A percentile compares a stretch with the other conserved stretches of the same genome.
Conservation (phyloP, 805 yeast species). For the Candida nitratophila region DNA sequence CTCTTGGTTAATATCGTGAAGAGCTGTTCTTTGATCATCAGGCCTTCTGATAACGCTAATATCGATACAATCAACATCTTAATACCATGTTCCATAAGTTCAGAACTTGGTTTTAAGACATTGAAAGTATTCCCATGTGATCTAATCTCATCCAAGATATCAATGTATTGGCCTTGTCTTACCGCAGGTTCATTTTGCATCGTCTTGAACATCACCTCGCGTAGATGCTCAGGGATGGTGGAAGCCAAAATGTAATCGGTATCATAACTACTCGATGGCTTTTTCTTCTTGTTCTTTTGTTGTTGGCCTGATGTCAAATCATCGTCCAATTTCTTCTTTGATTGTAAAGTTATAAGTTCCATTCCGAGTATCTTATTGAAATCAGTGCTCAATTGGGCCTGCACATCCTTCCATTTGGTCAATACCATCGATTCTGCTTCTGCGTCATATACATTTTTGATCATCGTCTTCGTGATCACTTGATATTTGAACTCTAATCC, state of each 20-base stretch:
- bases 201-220: conserved; percentile 15
- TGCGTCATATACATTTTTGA: conserved; percentile 21
- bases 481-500: conserved; percentile 22
- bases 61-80: conserved; percentile 18
- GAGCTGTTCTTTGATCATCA: conserved; percentile 21
- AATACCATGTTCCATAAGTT: conserved; percentile 18
- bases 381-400: conserved; percentile 8
- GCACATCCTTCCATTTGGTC: conserved; percentile 3
- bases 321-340: conserved; percentile 3
- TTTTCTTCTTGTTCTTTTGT: background rate
- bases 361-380: conserved; percentile 16
- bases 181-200: conserved; percentile 1
- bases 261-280: background rate
- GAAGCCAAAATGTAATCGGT: conserved; percentile 21
- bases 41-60: conserved; percentile 20
- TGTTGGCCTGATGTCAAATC: background rate
- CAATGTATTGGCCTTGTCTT: background rate
- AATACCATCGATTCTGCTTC: conserved; percentile 13
- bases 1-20: conserved; percentile 13
- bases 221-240: conserved; percentile 12
- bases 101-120: conserved; percentile 20
- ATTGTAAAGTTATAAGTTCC: conserved; percentile 19
- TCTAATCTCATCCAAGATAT: background rate
- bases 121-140: conserved; percentile 5
- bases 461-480: conserved; percentile 16